Evolutionary conservation across 768 basidiomycete species (phyloP).

Genomic region (Auricularia cornea): DNA sequence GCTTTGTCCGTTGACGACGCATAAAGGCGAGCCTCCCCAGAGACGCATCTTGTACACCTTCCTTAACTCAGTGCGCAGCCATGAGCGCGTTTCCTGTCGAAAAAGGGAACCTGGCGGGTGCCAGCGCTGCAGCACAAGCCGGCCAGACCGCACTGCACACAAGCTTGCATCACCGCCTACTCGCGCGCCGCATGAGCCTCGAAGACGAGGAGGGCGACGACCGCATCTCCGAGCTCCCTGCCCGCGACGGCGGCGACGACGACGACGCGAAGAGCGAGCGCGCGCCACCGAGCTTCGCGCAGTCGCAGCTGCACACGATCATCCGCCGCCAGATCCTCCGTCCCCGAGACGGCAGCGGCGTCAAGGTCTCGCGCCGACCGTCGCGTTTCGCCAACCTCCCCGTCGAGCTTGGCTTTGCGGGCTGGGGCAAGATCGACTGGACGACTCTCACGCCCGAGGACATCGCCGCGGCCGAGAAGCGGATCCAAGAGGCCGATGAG

Average conservation of each 20-base stretch:
- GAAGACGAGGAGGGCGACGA: too few species aligned
- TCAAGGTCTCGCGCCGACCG: constrained; percentile 33
- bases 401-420: constrained; percentile 60
- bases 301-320: constrained; percentile 47
- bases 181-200: too few species aligned
- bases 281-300: constrained; percentile 35
- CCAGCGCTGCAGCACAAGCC: too few species aligned
- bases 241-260: not conserved
- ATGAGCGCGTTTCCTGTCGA: too few species aligned
- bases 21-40: too few species aligned
- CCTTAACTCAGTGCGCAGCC: too few species aligned
- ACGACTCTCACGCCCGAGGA: constrained; percentile 41
- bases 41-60: too few species aligned
- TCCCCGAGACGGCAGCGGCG: constrained; percentile 34
- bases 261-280: not conserved
- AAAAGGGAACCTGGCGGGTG: too few species aligned
- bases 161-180: too few species aligned
- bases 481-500: constrained; percentile 23
- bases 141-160: too few species aligned
- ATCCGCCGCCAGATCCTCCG: constrained; percentile 51
- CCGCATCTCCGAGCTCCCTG: not conserved
- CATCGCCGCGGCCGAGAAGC: constrained; percentile 23
- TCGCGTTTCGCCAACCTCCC: constrained; percentile 56
- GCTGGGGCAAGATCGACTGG: constrained; percentile 51
- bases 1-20: too few species aligned